phyloP scores from a whole-genome alignment of 1,284 basidiomycete species.

The Somion occarium region DNA sequence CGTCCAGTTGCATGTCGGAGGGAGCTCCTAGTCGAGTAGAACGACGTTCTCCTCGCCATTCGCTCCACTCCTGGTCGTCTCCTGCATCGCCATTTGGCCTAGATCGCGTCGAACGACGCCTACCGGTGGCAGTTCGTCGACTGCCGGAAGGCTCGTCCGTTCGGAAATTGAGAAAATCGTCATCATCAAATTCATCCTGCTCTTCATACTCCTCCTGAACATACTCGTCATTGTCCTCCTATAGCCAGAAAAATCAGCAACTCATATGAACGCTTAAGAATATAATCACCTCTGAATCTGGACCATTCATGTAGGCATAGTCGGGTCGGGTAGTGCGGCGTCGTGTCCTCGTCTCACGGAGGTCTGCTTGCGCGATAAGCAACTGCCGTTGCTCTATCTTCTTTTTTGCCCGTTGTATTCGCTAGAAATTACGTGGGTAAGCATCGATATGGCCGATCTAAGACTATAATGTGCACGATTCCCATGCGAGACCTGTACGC shows the following conservation, averaged over 20 bases:
- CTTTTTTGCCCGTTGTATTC: conserved; percentile 59
- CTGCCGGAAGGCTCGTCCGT: conserved; percentile 32
- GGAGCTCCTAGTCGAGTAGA: conserved; percentile 61
- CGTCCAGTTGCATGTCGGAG: conserved; percentile 44
- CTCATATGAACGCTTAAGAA: conserved; percentile 1
- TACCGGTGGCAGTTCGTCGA: conserved; percentile 35
- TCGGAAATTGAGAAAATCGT: conserved; percentile 40
- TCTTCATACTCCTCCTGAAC: conserved; percentile 62
- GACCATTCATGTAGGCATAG: conserved; percentile 68
- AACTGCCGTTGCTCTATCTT: conserved; percentile 64
- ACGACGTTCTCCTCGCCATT: conserved; percentile 71
- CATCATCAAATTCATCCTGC: conserved; percentile 57
- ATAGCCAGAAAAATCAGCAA: not conserved
- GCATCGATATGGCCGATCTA: conserved; percentile 7
- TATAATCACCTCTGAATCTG: conserved; percentile 55
- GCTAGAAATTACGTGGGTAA: conserved; percentile 39
- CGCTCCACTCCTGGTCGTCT: conserved; percentile 43
- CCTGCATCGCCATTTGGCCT: conserved; percentile 50
- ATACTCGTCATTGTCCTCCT: conserved; percentile 66
- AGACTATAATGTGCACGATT: not conserved
- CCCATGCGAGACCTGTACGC: conserved; percentile 1
- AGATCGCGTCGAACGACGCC: conserved; percentile 59
- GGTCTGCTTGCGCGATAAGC: conserved; percentile 65
- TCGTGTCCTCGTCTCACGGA: conserved; percentile 71
- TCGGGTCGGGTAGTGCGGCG: conserved; percentile 66